Conservation (phyloP, 106 monocot species). For the Dendrobium nobile region DNA sequence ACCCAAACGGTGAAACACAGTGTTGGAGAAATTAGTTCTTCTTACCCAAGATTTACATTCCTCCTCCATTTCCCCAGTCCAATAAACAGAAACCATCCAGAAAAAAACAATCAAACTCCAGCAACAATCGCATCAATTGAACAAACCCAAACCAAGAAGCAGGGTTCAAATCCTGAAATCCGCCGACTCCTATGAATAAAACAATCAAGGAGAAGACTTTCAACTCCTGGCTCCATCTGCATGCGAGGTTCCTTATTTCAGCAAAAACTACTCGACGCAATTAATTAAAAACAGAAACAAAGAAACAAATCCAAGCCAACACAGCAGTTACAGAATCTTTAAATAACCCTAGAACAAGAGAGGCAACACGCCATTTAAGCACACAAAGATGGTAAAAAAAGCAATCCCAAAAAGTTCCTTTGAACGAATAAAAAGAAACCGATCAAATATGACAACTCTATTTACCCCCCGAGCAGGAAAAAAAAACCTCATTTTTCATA, state of each 20-base stretch:
- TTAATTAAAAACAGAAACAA: not conserved
- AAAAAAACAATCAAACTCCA: not conserved
- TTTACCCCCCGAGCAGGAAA: not conserved
- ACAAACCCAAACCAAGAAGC: not conserved
- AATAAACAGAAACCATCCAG: constrained; percentile 1
- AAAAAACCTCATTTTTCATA: not conserved
- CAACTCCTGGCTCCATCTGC: constrained; percentile 16
- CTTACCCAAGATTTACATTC: constrained; percentile 43
- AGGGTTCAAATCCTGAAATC: not conserved
- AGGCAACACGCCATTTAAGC: not conserved
- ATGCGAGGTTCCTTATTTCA: not conserved
- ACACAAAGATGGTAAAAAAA: not conserved
- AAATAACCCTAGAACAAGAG: not conserved
- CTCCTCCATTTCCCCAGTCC: constrained; percentile 29
- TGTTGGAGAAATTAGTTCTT: constrained; percentile 49
- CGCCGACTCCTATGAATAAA: not conserved
- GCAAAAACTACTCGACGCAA: not conserved
- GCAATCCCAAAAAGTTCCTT: not conserved
- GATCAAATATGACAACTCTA: not conserved
- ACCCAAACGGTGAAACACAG: constrained; percentile 44
- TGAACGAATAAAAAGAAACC: not conserved
- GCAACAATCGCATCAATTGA: not conserved
- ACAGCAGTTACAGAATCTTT: not conserved
- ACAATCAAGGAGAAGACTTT: not conserved
- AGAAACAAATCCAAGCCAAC: not conserved